A percentile compares a stretch with the other conserved stretches of the same genome.
Evolutionary conservation across 2,329 filamentous ascomycete genomes (phyloP).

Genomic region (Fusarium burgessii): DNA sequence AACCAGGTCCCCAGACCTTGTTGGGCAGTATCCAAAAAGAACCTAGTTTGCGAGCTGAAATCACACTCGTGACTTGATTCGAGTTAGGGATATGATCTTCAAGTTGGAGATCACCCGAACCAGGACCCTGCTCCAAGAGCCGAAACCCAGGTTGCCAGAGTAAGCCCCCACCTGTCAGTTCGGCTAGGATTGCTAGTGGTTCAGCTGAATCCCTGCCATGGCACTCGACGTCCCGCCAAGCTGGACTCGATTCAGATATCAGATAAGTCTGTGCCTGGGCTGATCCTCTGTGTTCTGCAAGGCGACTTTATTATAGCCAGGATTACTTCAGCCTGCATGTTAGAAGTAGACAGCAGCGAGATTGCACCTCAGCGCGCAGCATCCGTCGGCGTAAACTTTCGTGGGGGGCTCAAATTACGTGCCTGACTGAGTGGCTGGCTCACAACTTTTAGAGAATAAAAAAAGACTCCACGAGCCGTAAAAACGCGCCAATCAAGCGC

Average conservation of each 20-base stretch:
- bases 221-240: constrained; percentile 10
- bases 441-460: neutral
- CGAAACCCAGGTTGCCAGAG: constrained; percentile 6
- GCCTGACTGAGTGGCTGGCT: neutral
- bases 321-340: constrained; percentile 4
- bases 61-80: constrained; percentile 13
- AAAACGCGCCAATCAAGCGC: neutral
- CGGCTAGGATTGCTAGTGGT: constrained; percentile 39
- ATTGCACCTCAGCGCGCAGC: constrained; percentile 1
- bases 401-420: neutral
- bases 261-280: constrained; percentile 11
- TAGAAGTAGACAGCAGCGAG: constrained; percentile 3
- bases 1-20: neutral
- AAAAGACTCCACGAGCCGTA: neutral
- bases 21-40: constrained; percentile 8
- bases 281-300: neutral
- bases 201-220: constrained; percentile 28
- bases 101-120: constrained; percentile 28
- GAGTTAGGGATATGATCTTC: constrained; percentile 16
- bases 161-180: constrained; percentile 38
- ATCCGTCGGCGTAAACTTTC: neutral
- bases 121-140: constrained; percentile 19
- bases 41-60: constrained; percentile 31
- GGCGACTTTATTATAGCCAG: constrained; percentile 9
- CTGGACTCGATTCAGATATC: constrained; percentile 14